A percentile compares a stretch with the other conserved stretches of the same genome.
These are phyloP conservation scores for Clarkia xantiana DNA, from an alignment of 345 rosid genomes.

Conservation along the genomic window DNA sequence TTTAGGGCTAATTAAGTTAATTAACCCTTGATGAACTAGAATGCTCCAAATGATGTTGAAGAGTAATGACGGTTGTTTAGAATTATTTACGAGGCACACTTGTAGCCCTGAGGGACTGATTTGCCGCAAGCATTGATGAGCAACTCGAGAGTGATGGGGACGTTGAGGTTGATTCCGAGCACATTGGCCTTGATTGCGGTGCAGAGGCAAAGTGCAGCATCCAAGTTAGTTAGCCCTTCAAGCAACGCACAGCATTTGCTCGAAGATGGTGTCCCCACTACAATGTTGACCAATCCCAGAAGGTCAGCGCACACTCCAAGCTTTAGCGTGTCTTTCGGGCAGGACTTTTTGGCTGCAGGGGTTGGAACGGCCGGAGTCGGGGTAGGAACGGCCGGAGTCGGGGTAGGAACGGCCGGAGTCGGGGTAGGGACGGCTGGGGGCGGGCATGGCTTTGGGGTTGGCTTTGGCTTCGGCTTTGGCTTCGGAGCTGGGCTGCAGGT, in stretches of 20 bases:
- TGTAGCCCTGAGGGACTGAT: constrained; percentile 33
- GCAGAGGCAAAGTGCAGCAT: constrained; percentile 51
- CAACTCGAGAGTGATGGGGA: constrained; percentile 24
- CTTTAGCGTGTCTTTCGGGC: constrained; percentile 35
- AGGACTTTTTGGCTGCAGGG: constrained; percentile 6
- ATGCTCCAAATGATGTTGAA: no score
- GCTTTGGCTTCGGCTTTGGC: constrained; percentile 4
- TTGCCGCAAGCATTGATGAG: no score
- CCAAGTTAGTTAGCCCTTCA: constrained; percentile 27
- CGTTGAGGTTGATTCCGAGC: constrained; percentile 31
- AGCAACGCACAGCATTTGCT: constrained; percentile 39
- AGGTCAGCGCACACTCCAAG: constrained; percentile 37
- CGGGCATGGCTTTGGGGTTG: no score
- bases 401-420: no score
- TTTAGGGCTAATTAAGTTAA: no score
- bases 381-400: no score
- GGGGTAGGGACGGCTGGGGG: no score
- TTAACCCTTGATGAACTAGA: no score
- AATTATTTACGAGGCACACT: no score
- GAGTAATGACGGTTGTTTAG: no score
- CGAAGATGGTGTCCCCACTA: constrained; percentile 22
- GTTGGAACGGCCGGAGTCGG: constrained; percentile 4
- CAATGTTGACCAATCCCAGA: constrained; percentile 24
- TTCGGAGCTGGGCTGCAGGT: constrained; percentile 12
- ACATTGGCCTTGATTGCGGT: constrained; percentile 43